Conservation (phyloP, 257 asterid genomes). For the Paraleonurus japonicus region DNA sequence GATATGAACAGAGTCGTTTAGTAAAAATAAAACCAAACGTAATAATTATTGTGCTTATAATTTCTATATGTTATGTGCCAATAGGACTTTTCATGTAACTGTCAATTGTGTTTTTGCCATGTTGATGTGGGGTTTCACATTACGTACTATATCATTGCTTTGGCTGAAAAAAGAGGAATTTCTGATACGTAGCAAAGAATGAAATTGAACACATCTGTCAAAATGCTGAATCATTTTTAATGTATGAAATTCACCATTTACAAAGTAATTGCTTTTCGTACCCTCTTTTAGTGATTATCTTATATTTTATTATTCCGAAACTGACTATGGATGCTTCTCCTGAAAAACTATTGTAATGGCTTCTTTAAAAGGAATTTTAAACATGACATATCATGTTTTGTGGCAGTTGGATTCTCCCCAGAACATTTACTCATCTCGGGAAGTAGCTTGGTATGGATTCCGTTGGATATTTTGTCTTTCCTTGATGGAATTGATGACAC, state of each 20-base stretch:
- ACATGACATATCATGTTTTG: constrained; percentile 23
- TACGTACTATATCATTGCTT: background rate
- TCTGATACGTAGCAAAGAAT: background rate
- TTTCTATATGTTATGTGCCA: background rate
- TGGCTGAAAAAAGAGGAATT: background rate
- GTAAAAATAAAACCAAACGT: background rate
- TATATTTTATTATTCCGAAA: constrained; percentile 3
- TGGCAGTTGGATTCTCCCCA: constrained; percentile 84
- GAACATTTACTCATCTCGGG: constrained; percentile 51
- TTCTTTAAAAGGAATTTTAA: background rate
- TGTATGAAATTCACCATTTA: background rate
- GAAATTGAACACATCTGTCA: constrained; percentile 13
- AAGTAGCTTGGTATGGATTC: constrained; percentile 72
- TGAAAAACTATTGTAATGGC: background rate
- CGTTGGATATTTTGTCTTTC: constrained; percentile 75
- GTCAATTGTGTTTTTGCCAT: background rate
- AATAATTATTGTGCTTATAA: background rate
- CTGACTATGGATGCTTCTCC: background rate
- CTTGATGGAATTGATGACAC: constrained; percentile 88
- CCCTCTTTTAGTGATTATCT: background rate
- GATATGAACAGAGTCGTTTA: background rate
- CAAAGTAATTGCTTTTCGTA: background rate
- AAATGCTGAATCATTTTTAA: constrained; percentile 7
- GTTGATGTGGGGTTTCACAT: background rate
- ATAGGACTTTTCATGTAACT: background rate